phyloP scores from a whole-genome alignment of 768 basidiomycete species.

The Pleurotus tuber-regium region DNA sequence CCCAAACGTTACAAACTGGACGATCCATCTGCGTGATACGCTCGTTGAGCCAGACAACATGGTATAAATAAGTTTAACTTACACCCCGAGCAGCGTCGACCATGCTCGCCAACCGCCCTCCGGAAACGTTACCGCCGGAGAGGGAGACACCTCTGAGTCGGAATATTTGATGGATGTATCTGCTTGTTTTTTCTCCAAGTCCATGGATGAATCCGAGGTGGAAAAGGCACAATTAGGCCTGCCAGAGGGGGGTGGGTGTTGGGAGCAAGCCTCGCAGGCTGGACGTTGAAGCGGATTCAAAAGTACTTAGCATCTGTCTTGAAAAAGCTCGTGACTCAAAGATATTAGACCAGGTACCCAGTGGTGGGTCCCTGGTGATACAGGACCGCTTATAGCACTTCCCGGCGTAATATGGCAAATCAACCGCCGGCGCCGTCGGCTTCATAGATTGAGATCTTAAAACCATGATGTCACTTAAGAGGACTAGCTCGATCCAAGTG shows the following conservation, averaged over 20 bases:
- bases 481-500: too few species aligned
- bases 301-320: background rate
- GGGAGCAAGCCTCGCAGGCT: background rate
- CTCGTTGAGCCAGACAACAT: too few species aligned
- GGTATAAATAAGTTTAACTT: too few species aligned
- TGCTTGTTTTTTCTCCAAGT: background rate
- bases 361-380: background rate
- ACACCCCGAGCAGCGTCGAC: slow-evolving; percentile 24
- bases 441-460: background rate
- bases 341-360: slow-evolving; percentile 1
- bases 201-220: too few species aligned
- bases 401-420: too few species aligned
- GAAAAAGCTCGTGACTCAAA: background rate
- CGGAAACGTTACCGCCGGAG: slow-evolving; percentile 14
- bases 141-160: background rate
- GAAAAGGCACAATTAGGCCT: too few species aligned
- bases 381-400: background rate
- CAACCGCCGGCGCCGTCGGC: background rate
- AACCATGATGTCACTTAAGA: background rate
- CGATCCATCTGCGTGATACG: slow-evolving; percentile 17
- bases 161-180: background rate
- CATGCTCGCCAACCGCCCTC: slow-evolving; percentile 24
- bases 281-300: background rate
- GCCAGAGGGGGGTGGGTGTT: too few species aligned
- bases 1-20: slow-evolving; percentile 26